Evolutionary conservation across 2,329 filamentous ascomycete species (phyloP), one percentile per base, ranked within the genome.

Genomic region (Cryphonectria carpinicola): DNA sequence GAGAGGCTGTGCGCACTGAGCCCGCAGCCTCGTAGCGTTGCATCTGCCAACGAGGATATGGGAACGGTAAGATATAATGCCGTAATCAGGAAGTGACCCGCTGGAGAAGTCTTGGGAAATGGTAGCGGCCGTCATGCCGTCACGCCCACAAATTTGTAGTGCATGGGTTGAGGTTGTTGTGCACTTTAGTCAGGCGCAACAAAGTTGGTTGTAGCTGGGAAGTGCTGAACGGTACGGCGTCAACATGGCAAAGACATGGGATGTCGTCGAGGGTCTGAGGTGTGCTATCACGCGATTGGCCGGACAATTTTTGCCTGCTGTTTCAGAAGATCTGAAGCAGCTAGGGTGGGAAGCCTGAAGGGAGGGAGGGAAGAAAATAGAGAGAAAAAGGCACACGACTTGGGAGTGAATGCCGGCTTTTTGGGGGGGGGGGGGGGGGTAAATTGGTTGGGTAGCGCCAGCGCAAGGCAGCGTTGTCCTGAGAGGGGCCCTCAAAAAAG

Each of bases 281-380:
- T 62, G 56, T 35, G 64, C 58, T 28, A 37, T 39, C 22, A 66
- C 46, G 62, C 67, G 64, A 71, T 70, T 70, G 70, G 67, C 14
- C 58, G 32, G 61, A 65, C 28, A 49, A 39, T 35, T 62, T 60
- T 56, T 63, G 65, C 69, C 65, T 67, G 71, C 32, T 68, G 71
- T 72, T 72, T 72, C 71, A 72, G 71, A 71, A 71, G 69, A 68
- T 35, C 69, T 71, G 71, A 71, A 66, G 71, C 71, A 72, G 64
- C 60, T 54, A 60, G 69, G 62, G 39, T 67, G 43, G 39, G 14
- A 60, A 35, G 52, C 54, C 54, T 49, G 37, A 68, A 62, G 49
- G 63, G 37, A n/a, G 19, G 8, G 3, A n/a, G 19, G 8, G 58
- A 49, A 11, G 37, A 13, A 3, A 13, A 39, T 37, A 10, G 28